A percentile compares a stretch with the other conserved stretches of the same genome.
phyloP scores from a whole-genome alignment of 352 stramenopile species.

The Phytophthora capsici region DNA sequence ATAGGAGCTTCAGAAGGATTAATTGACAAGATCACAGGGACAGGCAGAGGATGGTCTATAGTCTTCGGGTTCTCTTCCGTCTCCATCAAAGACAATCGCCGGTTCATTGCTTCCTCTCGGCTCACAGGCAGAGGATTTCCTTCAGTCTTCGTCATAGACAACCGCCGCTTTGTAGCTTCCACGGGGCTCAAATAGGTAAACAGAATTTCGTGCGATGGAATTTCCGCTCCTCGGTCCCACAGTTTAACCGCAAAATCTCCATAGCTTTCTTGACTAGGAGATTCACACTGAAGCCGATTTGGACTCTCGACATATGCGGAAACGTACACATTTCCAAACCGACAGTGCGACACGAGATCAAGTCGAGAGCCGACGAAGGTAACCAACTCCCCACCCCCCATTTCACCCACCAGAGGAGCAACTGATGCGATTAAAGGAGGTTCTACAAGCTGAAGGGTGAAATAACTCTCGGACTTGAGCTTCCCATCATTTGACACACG shows the following conservation, averaged over 20 bases:
- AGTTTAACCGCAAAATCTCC: conserved; percentile 55
- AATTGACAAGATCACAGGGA: conserved; percentile 31
- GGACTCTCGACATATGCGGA: conserved; percentile 39
- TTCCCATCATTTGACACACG: conserved; percentile 63
- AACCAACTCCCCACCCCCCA: conserved; percentile 52
- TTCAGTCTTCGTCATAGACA: conserved; percentile 9
- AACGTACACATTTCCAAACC: conserved; percentile 55
- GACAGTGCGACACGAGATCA: conserved; percentile 66
- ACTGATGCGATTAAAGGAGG: conserved; percentile 56
- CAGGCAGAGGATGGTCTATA: background rate
- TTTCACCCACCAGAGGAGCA: conserved; percentile 31
- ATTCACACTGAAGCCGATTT: conserved; percentile 41
- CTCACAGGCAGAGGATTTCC: background rate
- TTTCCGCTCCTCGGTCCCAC: conserved; percentile 41
- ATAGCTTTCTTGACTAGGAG: conserved; percentile 43
- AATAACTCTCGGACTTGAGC: conserved; percentile 48
- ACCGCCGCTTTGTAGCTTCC: conserved; percentile 9
- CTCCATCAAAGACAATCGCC: too few relatives aligned
- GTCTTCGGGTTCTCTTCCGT: too few relatives aligned
- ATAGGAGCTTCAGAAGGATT: conserved; percentile 21
- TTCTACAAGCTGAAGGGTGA: conserved; percentile 45
- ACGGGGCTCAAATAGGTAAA: conserved; percentile 57
- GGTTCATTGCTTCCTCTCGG: too few relatives aligned
- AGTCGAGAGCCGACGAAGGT: conserved; percentile 57
- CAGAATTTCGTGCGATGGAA: conserved; percentile 40